phyloP scores from a whole-genome alignment of 805 yeast species.

The Yamadazyma takamatsuzukensis region DNA sequence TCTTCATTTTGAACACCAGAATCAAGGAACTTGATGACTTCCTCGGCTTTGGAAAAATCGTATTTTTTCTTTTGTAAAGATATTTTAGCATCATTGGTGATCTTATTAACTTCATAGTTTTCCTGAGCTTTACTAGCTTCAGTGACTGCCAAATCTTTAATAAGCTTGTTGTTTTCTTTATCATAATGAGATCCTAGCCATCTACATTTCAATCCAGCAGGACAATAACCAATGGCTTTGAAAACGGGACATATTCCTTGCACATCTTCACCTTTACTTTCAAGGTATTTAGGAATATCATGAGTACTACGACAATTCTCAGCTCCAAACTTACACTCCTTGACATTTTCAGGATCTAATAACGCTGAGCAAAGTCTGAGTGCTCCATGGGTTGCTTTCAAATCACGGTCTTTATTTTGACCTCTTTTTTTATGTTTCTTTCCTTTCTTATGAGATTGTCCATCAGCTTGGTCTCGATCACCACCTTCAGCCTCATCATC shows the following conservation, averaged over 20 bases:
- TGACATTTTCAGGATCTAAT: slow-evolving; percentile 49
- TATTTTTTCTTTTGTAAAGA: slow-evolving; percentile 59
- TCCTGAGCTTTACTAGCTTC: slow-evolving; percentile 21
- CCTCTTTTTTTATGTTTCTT: slow-evolving; percentile 67
- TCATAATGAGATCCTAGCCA: slow-evolving; percentile 76
- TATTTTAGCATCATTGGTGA: slow-evolving; percentile 44
- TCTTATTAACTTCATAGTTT: slow-evolving; percentile 64
- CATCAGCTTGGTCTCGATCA: slow-evolving; percentile 33
- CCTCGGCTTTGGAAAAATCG: slow-evolving; percentile 53
- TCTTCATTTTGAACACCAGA: slow-evolving; percentile 46
- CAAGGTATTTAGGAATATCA: slow-evolving; percentile 62
- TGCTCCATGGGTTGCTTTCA: slow-evolving; percentile 63
- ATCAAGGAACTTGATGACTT: slow-evolving; percentile 62
- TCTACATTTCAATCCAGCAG: slow-evolving; percentile 88
- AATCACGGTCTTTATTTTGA: slow-evolving; percentile 79
- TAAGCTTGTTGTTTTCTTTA: slow-evolving; percentile 40
- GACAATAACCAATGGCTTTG: slow-evolving; percentile 81
- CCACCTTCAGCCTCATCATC: slow-evolving; percentile 47
- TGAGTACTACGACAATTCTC: slow-evolving; percentile 76
- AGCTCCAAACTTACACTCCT: slow-evolving; percentile 60
- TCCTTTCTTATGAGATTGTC: slow-evolving; percentile 18
- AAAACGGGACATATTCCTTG: slow-evolving; percentile 83
- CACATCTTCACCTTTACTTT: slow-evolving; percentile 65
- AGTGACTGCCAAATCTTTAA: slow-evolving; percentile 36
- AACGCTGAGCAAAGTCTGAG: slow-evolving; percentile 63